Conservation (phyloP, 768 basidiomycete species). For the Multifurca ochricompacta region DNA sequence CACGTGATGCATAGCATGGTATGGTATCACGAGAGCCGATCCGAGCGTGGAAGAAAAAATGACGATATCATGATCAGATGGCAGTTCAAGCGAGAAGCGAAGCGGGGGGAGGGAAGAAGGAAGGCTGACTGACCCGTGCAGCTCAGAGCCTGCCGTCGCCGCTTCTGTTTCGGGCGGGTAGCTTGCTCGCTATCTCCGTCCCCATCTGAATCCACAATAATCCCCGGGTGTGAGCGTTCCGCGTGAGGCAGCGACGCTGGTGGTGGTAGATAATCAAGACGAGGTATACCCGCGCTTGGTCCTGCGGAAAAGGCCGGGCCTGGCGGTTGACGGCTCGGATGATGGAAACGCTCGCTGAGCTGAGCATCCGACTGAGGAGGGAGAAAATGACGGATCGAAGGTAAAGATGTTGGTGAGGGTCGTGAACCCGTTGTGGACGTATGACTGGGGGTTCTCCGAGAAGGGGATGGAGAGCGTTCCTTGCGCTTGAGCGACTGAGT, state of each 20-base stretch:
- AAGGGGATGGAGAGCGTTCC: constrained; percentile 19
- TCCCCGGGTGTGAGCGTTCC: constrained; percentile 28
- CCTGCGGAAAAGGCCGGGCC: constrained; percentile 10
- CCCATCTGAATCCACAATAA: constrained; percentile 49
- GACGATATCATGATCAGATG: constrained; percentile 22
- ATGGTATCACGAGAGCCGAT: constrained; percentile 22
- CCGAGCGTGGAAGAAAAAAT: constrained; percentile 15
- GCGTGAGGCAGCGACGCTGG: constrained; percentile 10
- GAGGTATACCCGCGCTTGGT: constrained; percentile 19
- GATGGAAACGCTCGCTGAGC: constrained; percentile 16
- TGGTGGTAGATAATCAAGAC: constrained; percentile 16
- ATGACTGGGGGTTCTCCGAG: constrained; percentile 4
- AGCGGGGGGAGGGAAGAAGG: constrained; percentile 17
- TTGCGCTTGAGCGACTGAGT: constrained; percentile 20
- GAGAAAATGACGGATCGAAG: constrained; percentile 21
- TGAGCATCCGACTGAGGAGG: constrained; percentile 15
- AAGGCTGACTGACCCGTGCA: constrained; percentile 61
- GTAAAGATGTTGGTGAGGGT: constrained; percentile 19
- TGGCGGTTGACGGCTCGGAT: constrained; percentile 8
- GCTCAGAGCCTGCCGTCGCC: constrained; percentile 73
- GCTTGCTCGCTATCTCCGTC: constrained; percentile 35
- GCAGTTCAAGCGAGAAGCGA: constrained; percentile 22
- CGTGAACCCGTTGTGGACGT: constrained; percentile 8
- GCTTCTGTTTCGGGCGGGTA: constrained; percentile 72
- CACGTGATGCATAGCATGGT: constrained; percentile 19